Conservation (phyloP, 1,139 yeast genomes). For the Entelexis paramagnoliae region DNA sequence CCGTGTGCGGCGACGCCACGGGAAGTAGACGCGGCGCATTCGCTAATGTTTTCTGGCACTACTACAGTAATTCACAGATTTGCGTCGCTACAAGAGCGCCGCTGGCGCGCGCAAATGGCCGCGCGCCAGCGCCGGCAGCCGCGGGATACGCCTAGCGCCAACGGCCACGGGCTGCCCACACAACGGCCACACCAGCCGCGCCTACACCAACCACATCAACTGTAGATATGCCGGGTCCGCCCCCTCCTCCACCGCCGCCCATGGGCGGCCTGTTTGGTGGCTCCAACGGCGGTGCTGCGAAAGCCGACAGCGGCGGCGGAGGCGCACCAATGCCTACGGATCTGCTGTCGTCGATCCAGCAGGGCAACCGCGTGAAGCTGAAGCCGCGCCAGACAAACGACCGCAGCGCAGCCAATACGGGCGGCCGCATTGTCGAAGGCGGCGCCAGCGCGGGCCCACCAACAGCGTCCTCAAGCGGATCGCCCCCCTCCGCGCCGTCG, state of each 20-base stretch:
- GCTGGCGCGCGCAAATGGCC: background rate
- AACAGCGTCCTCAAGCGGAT: background rate
- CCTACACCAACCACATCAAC: background rate
- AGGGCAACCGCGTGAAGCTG: constrained; percentile 47
- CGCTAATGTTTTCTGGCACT: too few relatives aligned
- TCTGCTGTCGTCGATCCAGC: constrained; percentile 72
- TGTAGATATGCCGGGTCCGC: constrained; percentile 19
- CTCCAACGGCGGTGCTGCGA: constrained; percentile 1
- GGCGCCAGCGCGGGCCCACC: constrained; percentile 15
- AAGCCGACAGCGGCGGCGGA: constrained; percentile 14
- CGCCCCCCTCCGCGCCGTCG: constrained; percentile 8
- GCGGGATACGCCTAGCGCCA: background rate
- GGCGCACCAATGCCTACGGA: constrained; percentile 37
- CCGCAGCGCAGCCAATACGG: constrained; percentile 47
- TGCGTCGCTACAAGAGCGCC: too few relatives aligned
- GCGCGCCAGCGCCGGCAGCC: background rate
- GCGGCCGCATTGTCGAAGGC: constrained; percentile 32
- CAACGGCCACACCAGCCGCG: background rate
- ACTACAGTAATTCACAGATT: too few relatives aligned
- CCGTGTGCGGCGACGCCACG: too few relatives aligned
- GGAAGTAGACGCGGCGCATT: too few relatives aligned
- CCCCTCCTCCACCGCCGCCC: constrained; percentile 24
- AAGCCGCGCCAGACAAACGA: constrained; percentile 72
- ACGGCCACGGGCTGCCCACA: background rate
- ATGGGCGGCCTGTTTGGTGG: constrained; percentile 15